phyloP scores from a whole-genome alignment of 805 yeast genomes.

The Starmerella bombicola region DNA sequence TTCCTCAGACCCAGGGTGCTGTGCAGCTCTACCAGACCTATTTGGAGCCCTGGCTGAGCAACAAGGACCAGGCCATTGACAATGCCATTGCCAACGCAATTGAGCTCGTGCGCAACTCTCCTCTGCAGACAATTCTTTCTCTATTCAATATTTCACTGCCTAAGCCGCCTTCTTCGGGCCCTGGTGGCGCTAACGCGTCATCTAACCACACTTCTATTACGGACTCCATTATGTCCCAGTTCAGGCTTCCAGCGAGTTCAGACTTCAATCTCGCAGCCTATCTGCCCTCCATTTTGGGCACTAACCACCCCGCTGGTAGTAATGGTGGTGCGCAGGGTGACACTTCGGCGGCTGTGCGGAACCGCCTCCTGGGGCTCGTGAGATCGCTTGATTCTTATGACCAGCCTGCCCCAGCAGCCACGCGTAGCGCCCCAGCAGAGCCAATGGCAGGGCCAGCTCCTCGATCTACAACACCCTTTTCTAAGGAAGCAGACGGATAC shows the following conservation, averaged over 20 bases:
- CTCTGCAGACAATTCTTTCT: slow-evolving; percentile 8
- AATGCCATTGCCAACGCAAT: slow-evolving; percentile 18
- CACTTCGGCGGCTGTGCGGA: slow-evolving; percentile 10
- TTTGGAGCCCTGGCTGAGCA: slow-evolving; percentile 32
- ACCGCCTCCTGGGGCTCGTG: slow-evolving; percentile 14
- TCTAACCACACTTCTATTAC: slow-evolving; percentile 3
- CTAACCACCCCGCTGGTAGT: not conserved
- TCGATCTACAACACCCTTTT: not conserved
- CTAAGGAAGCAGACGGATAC: slow-evolving; percentile 12
- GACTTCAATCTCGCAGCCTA: slow-evolving; percentile 20
- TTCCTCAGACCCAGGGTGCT: slow-evolving; percentile 40
- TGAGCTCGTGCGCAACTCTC: slow-evolving; percentile 8
- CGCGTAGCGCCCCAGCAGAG: no score
- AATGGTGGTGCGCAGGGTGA: slow-evolving; percentile 1
- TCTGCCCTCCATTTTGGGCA: slow-evolving; percentile 11
- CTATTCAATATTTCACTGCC: slow-evolving; percentile 19
- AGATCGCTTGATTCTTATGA: slow-evolving; percentile 13
- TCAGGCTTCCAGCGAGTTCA: slow-evolving; percentile 22
- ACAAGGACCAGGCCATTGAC: slow-evolving; percentile 31
- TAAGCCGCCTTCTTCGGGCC: slow-evolving; percentile 8
- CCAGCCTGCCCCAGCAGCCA: not conserved
- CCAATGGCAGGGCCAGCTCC: not conserved
- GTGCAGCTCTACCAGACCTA: slow-evolving; percentile 31
- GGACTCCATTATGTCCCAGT: slow-evolving; percentile 23
- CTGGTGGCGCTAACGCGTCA: not conserved